Evolutionary conservation across 192 early-diverging fungal species (phyloP).

Genomic region (Lobosporangium transversale): DNA sequence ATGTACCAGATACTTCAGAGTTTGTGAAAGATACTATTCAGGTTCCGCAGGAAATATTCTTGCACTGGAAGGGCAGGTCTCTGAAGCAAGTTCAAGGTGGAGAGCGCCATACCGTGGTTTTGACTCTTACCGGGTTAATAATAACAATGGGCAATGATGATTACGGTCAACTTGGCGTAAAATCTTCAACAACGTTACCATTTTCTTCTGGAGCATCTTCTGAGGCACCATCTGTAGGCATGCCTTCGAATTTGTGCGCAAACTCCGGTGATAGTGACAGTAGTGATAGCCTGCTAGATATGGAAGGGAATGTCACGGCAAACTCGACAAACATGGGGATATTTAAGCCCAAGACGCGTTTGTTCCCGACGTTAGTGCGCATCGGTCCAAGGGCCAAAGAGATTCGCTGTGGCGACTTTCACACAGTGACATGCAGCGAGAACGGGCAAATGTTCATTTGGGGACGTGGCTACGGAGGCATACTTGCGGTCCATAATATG

Average conservation of each 20-base stretch:
- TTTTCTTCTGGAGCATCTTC: background rate
- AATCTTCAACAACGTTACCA: background rate
- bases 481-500: slow-evolving; percentile 18
- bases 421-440: slow-evolving; percentile 30
- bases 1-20: background rate
- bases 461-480: slow-evolving; percentile 30
- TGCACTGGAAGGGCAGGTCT: slow-evolving; percentile 47
- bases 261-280: too few relatives aligned
- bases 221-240: background rate
- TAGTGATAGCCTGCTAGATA: too few relatives aligned
- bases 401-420: slow-evolving; percentile 37
- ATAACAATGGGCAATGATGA: slow-evolving; percentile 35
- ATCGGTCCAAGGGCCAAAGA: slow-evolving; percentile 28
- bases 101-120: slow-evolving; percentile 24
- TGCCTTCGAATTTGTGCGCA: background rate
- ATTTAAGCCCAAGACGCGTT: slow-evolving; percentile 7
- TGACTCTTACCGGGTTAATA: slow-evolving; percentile 22
- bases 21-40: too few relatives aligned
- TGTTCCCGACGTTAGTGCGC: slow-evolving; percentile 22
- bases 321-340: background rate
- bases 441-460: slow-evolving; percentile 35
- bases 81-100: slow-evolving; percentile 36
- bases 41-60: slow-evolving; percentile 5
- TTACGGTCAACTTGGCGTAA: slow-evolving; percentile 26
- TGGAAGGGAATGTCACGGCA: background rate